phyloP scores from a whole-genome alignment of 129 eudicot genomes.

The Scalesia atractyloides region DNA sequence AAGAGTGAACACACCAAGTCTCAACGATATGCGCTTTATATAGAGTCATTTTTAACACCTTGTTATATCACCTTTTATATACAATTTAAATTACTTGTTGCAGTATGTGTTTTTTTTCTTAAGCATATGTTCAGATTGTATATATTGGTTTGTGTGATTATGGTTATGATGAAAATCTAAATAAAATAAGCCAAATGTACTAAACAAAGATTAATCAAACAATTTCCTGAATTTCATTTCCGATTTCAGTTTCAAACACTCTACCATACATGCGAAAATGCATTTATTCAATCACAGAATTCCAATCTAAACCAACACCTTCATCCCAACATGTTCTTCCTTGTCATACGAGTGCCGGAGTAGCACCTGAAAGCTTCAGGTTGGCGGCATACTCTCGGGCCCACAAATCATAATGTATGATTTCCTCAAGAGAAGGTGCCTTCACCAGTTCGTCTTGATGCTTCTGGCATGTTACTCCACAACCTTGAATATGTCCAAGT shows the following conservation, averaged over 20 bases:
- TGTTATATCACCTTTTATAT: too few species aligned
- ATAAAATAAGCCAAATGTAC: neutral
- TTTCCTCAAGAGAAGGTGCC: slow-evolving; percentile 75
- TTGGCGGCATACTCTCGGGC: slow-evolving; percentile 75
- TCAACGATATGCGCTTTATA: too few species aligned
- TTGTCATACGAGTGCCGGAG: slow-evolving; percentile 60
- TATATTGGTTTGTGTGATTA: too few species aligned
- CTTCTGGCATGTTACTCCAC: slow-evolving; percentile 93
- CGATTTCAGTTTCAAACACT: neutral
- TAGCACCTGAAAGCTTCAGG: slow-evolving; percentile 56
- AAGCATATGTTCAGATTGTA: too few species aligned
- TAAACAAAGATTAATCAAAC: neutral
- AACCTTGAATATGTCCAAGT: slow-evolving; percentile 89
- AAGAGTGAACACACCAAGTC: too few species aligned
- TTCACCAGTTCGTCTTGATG: slow-evolving; percentile 69
- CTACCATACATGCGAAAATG: slow-evolving; percentile 17
- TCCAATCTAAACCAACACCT: neutral
- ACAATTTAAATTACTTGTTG: too few species aligned
- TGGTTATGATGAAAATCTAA: too few species aligned
- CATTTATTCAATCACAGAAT: slow-evolving; percentile 24
- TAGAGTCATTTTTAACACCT: too few species aligned
- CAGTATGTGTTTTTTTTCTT: too few species aligned
- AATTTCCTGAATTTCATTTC: slow-evolving; percentile 18
- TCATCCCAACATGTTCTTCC: neutral
- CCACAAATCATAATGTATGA: slow-evolving; percentile 86